Conservation (phyloP, 768 basidiomycete species). For the Suillus tomentosus region DNA sequence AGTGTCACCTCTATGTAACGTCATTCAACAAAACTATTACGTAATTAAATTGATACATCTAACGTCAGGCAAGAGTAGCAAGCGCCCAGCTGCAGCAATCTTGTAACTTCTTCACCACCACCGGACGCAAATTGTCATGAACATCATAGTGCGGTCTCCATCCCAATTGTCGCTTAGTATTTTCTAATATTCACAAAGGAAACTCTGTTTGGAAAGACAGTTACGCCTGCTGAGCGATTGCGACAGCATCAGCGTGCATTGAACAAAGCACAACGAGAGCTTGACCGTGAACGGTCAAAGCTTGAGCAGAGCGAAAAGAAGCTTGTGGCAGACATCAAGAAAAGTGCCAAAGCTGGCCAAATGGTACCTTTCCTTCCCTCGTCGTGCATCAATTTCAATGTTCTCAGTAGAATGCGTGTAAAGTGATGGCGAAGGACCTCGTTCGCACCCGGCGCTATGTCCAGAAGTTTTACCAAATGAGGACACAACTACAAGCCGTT, state of each 20-base stretch:
- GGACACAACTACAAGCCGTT: conserved; percentile 96
- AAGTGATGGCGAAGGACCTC: conserved; percentile 99
- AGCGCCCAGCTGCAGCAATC: not conserved
- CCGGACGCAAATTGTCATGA: conserved; percentile 51
- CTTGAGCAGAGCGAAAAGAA: conserved; percentile 98
- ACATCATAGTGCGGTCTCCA: conserved; percentile 60
- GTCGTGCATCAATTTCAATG: conserved; percentile 20
- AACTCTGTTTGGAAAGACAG: conserved; percentile 89
- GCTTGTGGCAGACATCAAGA: conserved; percentile 93
- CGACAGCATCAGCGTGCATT: conserved; percentile 96
- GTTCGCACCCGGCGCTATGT: conserved; percentile 93
- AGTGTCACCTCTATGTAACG: too few relatives aligned
- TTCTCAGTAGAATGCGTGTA: conserved; percentile 84
- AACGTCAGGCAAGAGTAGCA: not conserved
- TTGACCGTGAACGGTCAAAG: conserved; percentile 92
- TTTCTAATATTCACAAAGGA: conserved; percentile 57
- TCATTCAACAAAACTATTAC: not conserved
- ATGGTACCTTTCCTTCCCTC: conserved; percentile 55
- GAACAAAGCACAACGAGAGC: conserved; percentile 96
- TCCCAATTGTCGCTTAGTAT: not conserved
- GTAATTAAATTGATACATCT: not conserved
- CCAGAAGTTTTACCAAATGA: conserved; percentile 99
- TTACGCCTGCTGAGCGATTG: conserved; percentile 95
- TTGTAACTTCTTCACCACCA: conserved; percentile 2
- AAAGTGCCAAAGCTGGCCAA: conserved; percentile 93